Evolutionary conservation across 306 rosid genomes (phyloP), one percentile per base, ranked within the genome.

Genomic region (apple (Malus domestica)): DNA sequence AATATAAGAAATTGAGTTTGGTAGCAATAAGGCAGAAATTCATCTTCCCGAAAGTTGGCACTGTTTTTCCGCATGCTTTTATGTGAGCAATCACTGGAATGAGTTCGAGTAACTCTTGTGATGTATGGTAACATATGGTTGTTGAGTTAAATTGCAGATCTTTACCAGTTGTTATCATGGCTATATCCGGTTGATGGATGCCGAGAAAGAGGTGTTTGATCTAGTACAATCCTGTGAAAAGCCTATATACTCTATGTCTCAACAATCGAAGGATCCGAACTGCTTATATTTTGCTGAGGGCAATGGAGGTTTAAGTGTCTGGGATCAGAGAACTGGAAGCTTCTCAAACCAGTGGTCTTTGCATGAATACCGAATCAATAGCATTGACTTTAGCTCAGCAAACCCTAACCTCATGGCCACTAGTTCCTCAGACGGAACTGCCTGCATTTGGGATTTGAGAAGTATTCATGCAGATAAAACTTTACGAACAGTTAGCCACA

Each of bases 381-480:
- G 90, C 72, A 85, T 95, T 54, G 93, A 90, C 80, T 95, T 95
- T 69, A 89, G 76, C 75, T 51, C 81, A 15, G 58, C 57, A 70
- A 92, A 80, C 81, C 71, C 90, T 63, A 86, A 88, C 74, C 65
- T 89, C 71, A 83, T 90, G 86, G 89, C 91, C 64, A 92, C 99
- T 64, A 85, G 97, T 82, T 95, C 96, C 74, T 66, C 92, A 44
- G 97, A 92, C 81, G 96, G 89, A 74, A 89, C 90, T 76, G 93
- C 90, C 74, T 85, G 99, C 86, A 87, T 88, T 61, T 95, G 99
- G 99, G 99, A 95, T 82, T 87, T 95, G 86, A 90, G 97, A 87
- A 81, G 70, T 68, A 72, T 69, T 35, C 46, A 68, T 67, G 82
- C 62, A 4, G 69, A 74, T 55, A 87, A 79, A 45, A 80, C 83